Percentiles rank a stretch among this genome's conserved stretches.
phyloP scores from a whole-genome alignment of 2,329 filamentous ascomycete genomes.

The Verticillium nonalfalfae region DNA sequence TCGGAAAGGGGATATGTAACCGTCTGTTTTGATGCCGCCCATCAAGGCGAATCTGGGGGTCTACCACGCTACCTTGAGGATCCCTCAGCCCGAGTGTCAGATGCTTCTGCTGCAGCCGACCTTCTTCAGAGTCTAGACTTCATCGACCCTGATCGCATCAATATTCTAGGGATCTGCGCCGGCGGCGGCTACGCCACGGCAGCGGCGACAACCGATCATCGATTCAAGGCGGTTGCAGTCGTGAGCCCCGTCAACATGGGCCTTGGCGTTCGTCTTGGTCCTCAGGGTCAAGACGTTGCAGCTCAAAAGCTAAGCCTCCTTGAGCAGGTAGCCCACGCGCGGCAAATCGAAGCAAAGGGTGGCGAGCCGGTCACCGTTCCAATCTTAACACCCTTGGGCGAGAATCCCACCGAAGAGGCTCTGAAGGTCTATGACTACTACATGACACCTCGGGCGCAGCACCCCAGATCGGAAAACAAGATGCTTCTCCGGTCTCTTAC shows the following conservation, averaged over 20 bases:
- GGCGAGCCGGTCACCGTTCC: background rate
- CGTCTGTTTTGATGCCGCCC: conserved; percentile 28
- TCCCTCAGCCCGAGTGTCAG: conserved; percentile 27
- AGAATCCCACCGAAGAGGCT: too few relatives aligned
- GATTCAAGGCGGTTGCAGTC: conserved; percentile 30
- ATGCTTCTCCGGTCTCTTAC: background rate
- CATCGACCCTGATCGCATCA: conserved; percentile 26
- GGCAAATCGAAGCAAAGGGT: background rate
- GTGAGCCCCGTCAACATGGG: conserved; percentile 23
- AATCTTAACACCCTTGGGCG: conserved; percentile 16
- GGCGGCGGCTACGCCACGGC: conserved; percentile 26
- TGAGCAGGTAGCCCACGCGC: conserved; percentile 2
- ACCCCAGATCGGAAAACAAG: conserved; percentile 1
- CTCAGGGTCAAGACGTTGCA: conserved; percentile 2
- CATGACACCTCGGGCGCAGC: conserved; percentile 7
- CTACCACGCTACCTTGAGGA: conserved; percentile 28
- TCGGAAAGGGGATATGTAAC: conserved; percentile 22
- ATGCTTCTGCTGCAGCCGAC: conserved; percentile 25
- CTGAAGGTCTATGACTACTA: conserved; percentile 11
- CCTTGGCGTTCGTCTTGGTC: conserved; percentile 14
- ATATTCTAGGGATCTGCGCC: conserved; percentile 29
- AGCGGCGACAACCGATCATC: conserved; percentile 26
- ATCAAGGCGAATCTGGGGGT: conserved; percentile 28
- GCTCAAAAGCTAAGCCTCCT: conserved; percentile 3
- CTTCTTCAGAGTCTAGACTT: conserved; percentile 20